Evolutionary conservation across 129 eudicot genomes (phyloP).

Genomic region (Oenanthe sinensis): DNA sequence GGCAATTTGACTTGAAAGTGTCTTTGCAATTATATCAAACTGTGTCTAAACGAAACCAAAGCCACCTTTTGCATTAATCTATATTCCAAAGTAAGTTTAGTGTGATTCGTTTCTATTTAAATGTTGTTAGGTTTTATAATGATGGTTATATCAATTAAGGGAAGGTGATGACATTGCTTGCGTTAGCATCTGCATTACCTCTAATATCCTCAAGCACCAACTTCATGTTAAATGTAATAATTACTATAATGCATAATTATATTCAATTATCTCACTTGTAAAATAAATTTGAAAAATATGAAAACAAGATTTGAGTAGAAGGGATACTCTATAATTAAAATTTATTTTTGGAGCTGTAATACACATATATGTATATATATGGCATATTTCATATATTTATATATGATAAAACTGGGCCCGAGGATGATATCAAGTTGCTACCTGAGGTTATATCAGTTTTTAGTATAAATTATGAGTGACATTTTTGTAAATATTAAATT

Average conservation of each 20-base stretch:
- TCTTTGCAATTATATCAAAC: too few relatives aligned
- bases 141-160: slow-evolving; percentile 10
- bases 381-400: too few relatives aligned
- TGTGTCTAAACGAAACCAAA: not conserved
- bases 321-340: too few relatives aligned
- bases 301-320: too few relatives aligned
- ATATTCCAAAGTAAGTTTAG: not conserved
- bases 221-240: not conserved
- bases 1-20: not conserved
- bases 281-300: too few relatives aligned
- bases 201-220: not conserved
- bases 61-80: not conserved
- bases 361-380: too few relatives aligned
- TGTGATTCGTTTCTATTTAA: not conserved
- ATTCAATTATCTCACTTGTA: not conserved
- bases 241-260: not conserved
- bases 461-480: too few relatives aligned
- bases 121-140: slow-evolving; percentile 6
- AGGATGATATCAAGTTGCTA: too few relatives aligned
- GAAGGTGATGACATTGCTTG: slow-evolving; percentile 25
- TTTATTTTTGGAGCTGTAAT: too few relatives aligned
- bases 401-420: too few relatives aligned
- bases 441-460: too few relatives aligned
- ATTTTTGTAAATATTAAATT: too few relatives aligned
- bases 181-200: slow-evolving; percentile 18